A percentile compares a stretch with the other conserved stretches of the same genome.
These are phyloP conservation scores for Lablab purpureus DNA, from an alignment of 306 rosid species.

Conservation along the genomic window DNA sequence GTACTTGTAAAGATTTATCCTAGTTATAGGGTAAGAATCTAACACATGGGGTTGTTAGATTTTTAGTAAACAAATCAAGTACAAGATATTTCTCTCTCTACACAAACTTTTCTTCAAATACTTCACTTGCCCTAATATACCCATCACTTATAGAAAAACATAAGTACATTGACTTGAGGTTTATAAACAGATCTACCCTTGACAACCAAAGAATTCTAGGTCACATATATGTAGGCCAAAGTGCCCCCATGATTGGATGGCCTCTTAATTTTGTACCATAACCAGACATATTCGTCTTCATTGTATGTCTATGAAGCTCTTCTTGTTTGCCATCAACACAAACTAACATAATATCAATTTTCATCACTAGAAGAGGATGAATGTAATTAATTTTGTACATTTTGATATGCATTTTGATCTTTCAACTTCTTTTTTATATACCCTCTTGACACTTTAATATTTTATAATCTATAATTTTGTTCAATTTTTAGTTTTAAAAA, in stretches of 20 bases:
- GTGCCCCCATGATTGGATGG: constrained; percentile 54
- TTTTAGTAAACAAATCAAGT: constrained; percentile 62
- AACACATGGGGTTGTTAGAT: constrained; percentile 76
- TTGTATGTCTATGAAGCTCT: constrained; percentile 38
- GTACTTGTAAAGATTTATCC: constrained; percentile 56
- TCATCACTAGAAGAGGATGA: neutral
- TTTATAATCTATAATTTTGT: no score
- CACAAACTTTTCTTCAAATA: constrained; percentile 38
- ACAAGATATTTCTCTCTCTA: constrained; percentile 65
- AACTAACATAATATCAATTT: constrained; percentile 5
- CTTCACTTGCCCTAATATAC: constrained; percentile 37
- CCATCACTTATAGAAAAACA: constrained; percentile 49
- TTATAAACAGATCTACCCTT: constrained; percentile 45
- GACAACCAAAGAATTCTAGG: constrained; percentile 34
- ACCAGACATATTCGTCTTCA: constrained; percentile 49
- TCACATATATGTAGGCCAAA: constrained; percentile 46
- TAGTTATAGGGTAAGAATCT: constrained; percentile 70
- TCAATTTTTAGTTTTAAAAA: no score
- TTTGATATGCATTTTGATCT: no score
- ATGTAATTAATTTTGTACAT: neutral
- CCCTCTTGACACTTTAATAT: no score
- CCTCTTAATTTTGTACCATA: constrained; percentile 47
- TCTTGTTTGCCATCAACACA: constrained; percentile 30
- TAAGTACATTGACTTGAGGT: constrained; percentile 49
- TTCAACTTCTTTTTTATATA: no score